These are phyloP conservation scores for Cryptococcus sp. DNA, from an alignment of 1,284 basidiomycete species.

Conservation along the genomic window DNA sequence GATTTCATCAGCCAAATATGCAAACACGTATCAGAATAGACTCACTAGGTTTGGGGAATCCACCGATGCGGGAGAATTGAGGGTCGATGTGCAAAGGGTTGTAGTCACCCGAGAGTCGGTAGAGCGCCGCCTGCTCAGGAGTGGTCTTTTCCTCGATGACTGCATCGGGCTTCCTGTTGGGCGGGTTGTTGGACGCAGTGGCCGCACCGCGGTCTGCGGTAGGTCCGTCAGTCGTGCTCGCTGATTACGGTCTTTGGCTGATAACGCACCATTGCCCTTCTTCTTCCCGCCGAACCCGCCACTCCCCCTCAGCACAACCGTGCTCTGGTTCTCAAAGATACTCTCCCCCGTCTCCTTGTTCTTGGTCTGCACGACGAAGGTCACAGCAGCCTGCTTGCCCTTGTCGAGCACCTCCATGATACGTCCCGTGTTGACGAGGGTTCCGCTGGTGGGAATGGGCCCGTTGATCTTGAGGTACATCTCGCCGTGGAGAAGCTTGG, in stretches of 20 bases:
- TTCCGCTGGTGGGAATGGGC: conserved; percentile 80
- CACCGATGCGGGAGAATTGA: conserved; percentile 88
- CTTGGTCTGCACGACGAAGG: conserved; percentile 70
- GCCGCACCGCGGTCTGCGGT: conserved; percentile 80
- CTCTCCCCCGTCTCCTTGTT: conserved; percentile 74
- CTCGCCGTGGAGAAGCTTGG: conserved; percentile 96
- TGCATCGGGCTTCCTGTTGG: conserved; percentile 76
- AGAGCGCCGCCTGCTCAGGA: conserved; percentile 79
- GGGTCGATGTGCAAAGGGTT: conserved; percentile 95
- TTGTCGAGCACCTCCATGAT: conserved; percentile 53
- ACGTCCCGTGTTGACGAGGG: conserved; percentile 70
- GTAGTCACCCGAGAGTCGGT: conserved; percentile 81
- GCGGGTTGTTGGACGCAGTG: conserved; percentile 76
- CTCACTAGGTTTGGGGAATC: conserved; percentile 80
- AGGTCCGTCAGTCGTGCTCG: not conserved
- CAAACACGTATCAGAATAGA: not conserved
- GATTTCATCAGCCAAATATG: conserved; percentile 2
- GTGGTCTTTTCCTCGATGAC: conserved; percentile 82
- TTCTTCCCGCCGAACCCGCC: conserved; percentile 96
- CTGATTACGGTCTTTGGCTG: not conserved
- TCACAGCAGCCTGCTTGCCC: conserved; percentile 89
- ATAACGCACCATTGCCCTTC: conserved; percentile 63
- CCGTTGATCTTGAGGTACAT: conserved; percentile 88
- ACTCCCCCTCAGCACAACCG: conserved; percentile 87
- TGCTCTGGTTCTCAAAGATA: conserved; percentile 90